phyloP scores from a whole-genome alignment of 768 basidiomycete genomes.

The Clavulina sp. region DNA sequence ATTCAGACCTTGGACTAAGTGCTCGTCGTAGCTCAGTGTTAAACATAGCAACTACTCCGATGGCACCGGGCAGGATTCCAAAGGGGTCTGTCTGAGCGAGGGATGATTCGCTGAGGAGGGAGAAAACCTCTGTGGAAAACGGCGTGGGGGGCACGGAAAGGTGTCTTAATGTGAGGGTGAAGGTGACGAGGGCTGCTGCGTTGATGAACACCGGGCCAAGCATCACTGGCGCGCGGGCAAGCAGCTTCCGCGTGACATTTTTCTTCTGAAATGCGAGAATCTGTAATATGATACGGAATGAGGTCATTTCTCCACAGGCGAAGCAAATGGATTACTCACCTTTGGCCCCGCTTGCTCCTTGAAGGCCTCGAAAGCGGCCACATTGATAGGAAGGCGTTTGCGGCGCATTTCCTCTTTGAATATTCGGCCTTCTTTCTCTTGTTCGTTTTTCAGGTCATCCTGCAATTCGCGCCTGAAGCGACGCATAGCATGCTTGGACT shows the following conservation, averaged over 20 bases:
- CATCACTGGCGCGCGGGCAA: not conserved
- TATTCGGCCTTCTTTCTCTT: not conserved
- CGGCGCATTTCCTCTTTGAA: not conserved
- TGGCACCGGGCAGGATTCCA: not conserved
- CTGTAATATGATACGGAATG: no score
- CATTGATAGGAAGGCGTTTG: not conserved
- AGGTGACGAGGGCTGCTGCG: no score
- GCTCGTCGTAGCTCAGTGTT: not conserved
- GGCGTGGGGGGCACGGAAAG: not conserved
- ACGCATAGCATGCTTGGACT: not conserved
- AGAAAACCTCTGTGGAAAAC: not conserved
- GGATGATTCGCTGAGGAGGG: conserved; percentile 1
- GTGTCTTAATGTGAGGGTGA: not conserved
- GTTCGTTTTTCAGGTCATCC: not conserved
- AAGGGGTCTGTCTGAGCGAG: conserved; percentile 1
- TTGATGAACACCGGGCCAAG: not conserved
- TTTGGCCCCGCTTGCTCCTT: not conserved
- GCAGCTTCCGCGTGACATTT: no score
- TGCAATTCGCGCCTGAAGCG: not conserved
- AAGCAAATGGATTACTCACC: not conserved
- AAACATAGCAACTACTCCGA: not conserved
- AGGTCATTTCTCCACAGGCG: not conserved
- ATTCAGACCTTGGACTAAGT: not conserved
- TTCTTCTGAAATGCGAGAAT: no score
- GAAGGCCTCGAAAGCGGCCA: not conserved